Conservation (phyloP, 108 stramenopile species). For the Fragilaria crotonensis region DNA sequence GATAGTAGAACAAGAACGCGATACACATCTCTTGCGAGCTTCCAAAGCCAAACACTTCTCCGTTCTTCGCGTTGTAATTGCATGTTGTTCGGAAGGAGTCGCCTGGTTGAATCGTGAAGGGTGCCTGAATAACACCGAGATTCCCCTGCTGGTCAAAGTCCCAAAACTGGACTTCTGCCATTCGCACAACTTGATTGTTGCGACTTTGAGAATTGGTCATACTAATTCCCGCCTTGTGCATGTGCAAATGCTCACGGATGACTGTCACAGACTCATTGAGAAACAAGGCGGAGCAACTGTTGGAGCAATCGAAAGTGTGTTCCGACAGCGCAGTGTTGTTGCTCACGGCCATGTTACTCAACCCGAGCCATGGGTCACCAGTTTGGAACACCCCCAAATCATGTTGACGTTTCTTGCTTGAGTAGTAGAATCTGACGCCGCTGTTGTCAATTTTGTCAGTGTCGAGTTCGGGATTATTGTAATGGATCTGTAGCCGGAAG, state of each 20-base stretch:
- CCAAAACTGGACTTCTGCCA: slow-evolving; percentile 26
- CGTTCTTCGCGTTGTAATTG: slow-evolving; percentile 17
- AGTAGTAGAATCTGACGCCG: slow-evolving; percentile 44
- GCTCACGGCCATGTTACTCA: no score
- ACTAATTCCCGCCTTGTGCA: slow-evolving; percentile 37
- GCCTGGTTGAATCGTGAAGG: slow-evolving; percentile 34
- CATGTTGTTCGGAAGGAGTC: slow-evolving; percentile 41
- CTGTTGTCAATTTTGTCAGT: slow-evolving; percentile 31
- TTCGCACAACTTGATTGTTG: slow-evolving; percentile 32
- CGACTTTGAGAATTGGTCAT: slow-evolving; percentile 38
- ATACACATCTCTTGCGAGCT: slow-evolving; percentile 56
- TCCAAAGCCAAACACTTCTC: slow-evolving; percentile 24
- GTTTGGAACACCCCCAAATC: slow-evolving; percentile 28
- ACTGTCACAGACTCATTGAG: slow-evolving; percentile 31
- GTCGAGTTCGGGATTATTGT: slow-evolving; percentile 32
- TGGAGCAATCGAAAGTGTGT: slow-evolving; percentile 38
- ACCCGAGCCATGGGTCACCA: no score
- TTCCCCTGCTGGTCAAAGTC: slow-evolving; percentile 45
- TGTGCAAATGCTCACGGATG: slow-evolving; percentile 41
- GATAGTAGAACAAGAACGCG: slow-evolving; percentile 45
- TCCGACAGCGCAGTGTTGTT: slow-evolving; percentile 8
- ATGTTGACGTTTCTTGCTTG: slow-evolving; percentile 17
- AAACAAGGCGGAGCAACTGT: slow-evolving; percentile 37
- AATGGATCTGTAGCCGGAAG: slow-evolving; percentile 33
- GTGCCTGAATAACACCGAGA: slow-evolving; percentile 18